Base-by-base conservation (phyloP, 2,329 filamentous ascomycete species). In the Apiospora kogelbergensis region DNA sequence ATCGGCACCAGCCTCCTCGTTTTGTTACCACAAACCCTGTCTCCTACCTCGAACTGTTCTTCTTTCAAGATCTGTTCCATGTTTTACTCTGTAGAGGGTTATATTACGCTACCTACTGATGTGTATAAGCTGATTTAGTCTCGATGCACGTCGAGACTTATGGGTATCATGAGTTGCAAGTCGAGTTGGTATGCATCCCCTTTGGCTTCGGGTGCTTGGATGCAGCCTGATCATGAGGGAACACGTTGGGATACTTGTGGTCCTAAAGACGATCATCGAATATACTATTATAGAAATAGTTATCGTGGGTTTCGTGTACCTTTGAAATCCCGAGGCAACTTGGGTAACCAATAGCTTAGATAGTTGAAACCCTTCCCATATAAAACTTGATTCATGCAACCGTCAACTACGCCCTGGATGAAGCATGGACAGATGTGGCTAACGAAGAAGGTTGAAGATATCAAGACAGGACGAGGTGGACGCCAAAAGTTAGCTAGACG, bases 21-120 rank as follows among this genome's bases (percentile, higher is more conserved):
- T 71, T 67, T 26, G 67, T 69, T 6, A 9, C 41, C 15, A 33
- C 60, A 6, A 64, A 64, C 60, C 60, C 60, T 20, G 6, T 41
- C 10, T 13, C 20, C 3, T 40, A 33, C 11, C 60, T 64, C 37
- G 13, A 20, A 33, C 60, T 64, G 6, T 22, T 64, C n/a, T 41
- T 42, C 9, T 42, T 40, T n/a, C 41, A 64, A 26, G 60, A 64
- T n/a, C 26, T 64, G 3, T 40, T 42, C 6, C 17, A 41, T 2
- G 20, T 40, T 22, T 3, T 64, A 2, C 20, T 64, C 2, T 42
- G 33, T 30, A 42, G 26, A 20, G 40, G 60, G 4, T 7, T 64
- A 15, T 42, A 40, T 22, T 64, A 41, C 10, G 40, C 60, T 1
- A 42, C 20, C 10, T 64, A 64, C 9, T 64, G 60, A 9, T 64